Percentiles rank a stretch among this genome's conserved stretches.
These are phyloP conservation scores for Trametes polyzona DNA, from an alignment of 1,284 basidiomycete genomes.

Conservation along the genomic window DNA sequence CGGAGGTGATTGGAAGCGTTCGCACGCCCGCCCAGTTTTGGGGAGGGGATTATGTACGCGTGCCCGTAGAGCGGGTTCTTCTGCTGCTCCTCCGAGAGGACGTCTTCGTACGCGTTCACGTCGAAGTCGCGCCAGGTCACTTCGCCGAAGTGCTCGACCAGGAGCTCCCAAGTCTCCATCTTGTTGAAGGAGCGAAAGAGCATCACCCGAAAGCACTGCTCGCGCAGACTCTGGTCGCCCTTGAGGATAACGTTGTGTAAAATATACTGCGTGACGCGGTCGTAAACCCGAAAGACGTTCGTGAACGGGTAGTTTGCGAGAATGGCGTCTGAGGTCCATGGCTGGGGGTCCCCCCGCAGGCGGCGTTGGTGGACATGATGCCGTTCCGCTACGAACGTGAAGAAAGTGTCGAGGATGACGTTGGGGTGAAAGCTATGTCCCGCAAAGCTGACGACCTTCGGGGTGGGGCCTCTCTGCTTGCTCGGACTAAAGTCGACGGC, in stretches of 20 bases:
- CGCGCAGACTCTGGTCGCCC: constrained; percentile 40
- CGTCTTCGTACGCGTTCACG: constrained; percentile 38
- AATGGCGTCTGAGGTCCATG: constrained; percentile 45
- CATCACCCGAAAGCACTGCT: constrained; percentile 47
- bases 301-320: constrained; percentile 42
- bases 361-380: constrained; percentile 39
- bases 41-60: constrained; percentile 47
- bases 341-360: constrained; percentile 34
- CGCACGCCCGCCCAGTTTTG: constrained; percentile 37
- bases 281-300: constrained; percentile 48
- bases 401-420: constrained; percentile 39
- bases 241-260: constrained; percentile 42
- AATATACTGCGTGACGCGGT: constrained; percentile 47
- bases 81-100: constrained; percentile 33
- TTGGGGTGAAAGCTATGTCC: constrained; percentile 33
- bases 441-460: constrained; percentile 32
- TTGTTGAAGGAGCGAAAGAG: constrained; percentile 48
- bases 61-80: constrained; percentile 37
- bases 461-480: constrained; percentile 12
- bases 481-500: constrained; percentile 1
- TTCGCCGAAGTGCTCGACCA: constrained; percentile 38
- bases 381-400: constrained; percentile 42
- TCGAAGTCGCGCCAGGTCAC: constrained; percentile 42
- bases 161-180: constrained; percentile 46
- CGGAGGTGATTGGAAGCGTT: constrained; percentile 41